Evolutionary conservation across 2,329 filamentous ascomycete genomes (phyloP), one percentile per base, ranked within the genome.

Genomic region (Talaromyces amestolkiae): DNA sequence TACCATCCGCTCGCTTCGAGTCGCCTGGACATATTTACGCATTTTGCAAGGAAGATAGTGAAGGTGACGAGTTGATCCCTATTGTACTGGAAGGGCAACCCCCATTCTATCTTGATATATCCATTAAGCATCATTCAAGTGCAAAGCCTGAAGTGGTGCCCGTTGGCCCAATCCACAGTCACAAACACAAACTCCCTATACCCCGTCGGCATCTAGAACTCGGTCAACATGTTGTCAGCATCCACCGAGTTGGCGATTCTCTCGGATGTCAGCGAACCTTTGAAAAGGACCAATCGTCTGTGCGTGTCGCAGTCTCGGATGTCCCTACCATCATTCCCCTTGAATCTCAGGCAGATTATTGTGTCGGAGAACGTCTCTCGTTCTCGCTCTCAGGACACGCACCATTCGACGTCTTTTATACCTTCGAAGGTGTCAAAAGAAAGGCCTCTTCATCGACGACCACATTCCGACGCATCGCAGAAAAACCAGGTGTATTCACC

Each of bases 21-120:
- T 91, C 91, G 70, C 92, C 93, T 3, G 93, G 93, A 17, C 95
- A 95, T 77, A 93, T 92, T 0, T 97, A 97, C 83, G 96, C 95
- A 75, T 97, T 94, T 78, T 99, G 95, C 80, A 90, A 93, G 76
- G 89, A 93, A 65, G 92, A 97, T 72, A 86, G 90, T 60, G 87
- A 87, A 63, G 87, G 89, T 37, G 92, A 96, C 72, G 93, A 99
- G 73, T 88, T 87, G 47, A 97, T 99, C 63, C 93, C 94, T 0
- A 90, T 99, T 66, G 89, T 86, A 2, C 84, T 99, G 19, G 90
- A 90, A 66, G 95, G 95, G 45, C 83, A 89, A 17, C 87, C 94
- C 7, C 95, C 95, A 0, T 99, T 99, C 80, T 89, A 89, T 58
- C 82, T 99, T 4, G 95, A 98, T 75, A 85, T 98, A 27, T 93